These are phyloP conservation scores for Phytophthora cactorum DNA, from an alignment of 352 stramenopile species.

Conservation along the genomic window DNA sequence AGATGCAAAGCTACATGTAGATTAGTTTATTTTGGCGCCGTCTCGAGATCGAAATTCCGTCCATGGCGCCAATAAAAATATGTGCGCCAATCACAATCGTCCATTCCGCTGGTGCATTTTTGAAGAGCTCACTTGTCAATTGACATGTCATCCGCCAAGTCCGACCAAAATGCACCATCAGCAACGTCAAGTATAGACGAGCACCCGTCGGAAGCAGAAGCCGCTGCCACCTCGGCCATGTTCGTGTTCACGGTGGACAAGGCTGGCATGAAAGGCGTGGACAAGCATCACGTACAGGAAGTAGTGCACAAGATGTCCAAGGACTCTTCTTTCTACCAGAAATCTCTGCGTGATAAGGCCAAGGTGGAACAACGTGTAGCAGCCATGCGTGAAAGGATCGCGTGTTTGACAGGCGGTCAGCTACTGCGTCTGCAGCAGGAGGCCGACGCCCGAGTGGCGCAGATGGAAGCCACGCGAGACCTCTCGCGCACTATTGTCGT, in stretches of 20 bases:
- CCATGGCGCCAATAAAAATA: constrained; percentile 18
- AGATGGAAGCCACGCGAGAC: constrained; percentile 62
- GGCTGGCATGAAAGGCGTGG: constrained; percentile 87
- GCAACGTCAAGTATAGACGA: not conserved
- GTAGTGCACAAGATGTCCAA: constrained; percentile 96
- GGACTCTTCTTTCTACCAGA: constrained; percentile 93
- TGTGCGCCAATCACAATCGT: constrained; percentile 14
- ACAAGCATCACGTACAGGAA: constrained; percentile 92
- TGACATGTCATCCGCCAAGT: constrained; percentile 24
- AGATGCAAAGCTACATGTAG: constrained; percentile 1
- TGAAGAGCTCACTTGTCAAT: constrained; percentile 31
- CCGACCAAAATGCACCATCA: constrained; percentile 1
- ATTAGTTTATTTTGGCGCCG: constrained; percentile 21
- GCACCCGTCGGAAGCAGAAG: not conserved
- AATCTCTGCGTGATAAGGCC: constrained; percentile 90
- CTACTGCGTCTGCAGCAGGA: constrained; percentile 45
- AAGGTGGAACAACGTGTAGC: constrained; percentile 86
- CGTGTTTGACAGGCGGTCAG: constrained; percentile 49
- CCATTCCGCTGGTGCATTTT: constrained; percentile 22
- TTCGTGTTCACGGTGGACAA: constrained; percentile 89
- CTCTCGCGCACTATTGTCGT: constrained; percentile 88
- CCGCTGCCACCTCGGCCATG: constrained; percentile 44
- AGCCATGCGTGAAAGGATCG: constrained; percentile 73
- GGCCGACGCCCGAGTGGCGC: constrained; percentile 44
- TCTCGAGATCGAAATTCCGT: constrained; percentile 15